Evolutionary conservation across 257 asterid species (phyloP).

Genomic region (Thymus mandschuricus): DNA sequence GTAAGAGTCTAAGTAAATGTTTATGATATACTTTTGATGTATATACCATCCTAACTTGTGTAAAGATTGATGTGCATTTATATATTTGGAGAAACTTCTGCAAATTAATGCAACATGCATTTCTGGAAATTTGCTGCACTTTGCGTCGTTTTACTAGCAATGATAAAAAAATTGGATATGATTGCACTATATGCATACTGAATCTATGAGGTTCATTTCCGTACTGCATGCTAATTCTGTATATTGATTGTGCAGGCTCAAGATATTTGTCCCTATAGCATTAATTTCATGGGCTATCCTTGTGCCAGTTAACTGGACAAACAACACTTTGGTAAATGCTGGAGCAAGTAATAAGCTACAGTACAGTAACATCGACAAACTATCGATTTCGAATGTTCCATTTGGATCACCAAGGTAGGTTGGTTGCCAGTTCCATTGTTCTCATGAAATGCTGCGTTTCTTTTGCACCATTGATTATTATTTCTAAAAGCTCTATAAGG

Average conservation of each 20-base stretch:
- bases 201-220: constrained; percentile 6
- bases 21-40: no score
- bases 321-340: constrained; percentile 61
- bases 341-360: constrained; percentile 43
- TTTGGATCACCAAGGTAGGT: constrained; percentile 71
- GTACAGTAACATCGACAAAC: constrained; percentile 83
- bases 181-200: not conserved
- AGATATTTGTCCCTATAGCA: constrained; percentile 84
- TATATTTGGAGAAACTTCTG: not conserved
- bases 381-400: constrained; percentile 87
- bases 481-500: constrained; percentile 1
- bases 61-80: no score
- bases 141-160: constrained; percentile 12
- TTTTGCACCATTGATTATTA: not conserved
- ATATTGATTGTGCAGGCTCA: constrained; percentile 62
- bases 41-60: not conserved
- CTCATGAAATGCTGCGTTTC: not conserved
- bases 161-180: not conserved
- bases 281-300: constrained; percentile 80
- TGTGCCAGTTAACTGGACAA: constrained; percentile 96
- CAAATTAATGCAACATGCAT: not conserved
- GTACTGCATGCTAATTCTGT: constrained; percentile 15
- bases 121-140: not conserved
- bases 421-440: not conserved
- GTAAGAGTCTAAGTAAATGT: no score